Conservation (phyloP, 768 basidiomycete genomes). For the Pleurotus tuber-regium region DNA sequence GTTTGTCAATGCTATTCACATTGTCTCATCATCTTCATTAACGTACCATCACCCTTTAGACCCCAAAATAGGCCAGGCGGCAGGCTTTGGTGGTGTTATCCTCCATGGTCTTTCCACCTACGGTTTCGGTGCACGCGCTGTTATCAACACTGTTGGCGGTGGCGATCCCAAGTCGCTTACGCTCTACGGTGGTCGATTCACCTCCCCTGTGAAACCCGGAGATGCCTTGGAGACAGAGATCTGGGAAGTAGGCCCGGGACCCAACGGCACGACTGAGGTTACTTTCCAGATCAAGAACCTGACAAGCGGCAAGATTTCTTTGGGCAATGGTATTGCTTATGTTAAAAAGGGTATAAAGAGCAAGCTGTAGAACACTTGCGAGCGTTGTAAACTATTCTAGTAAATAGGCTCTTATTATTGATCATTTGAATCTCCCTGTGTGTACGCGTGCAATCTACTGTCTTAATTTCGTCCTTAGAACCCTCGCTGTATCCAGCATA, state of each 20-base stretch:
- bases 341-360: slow-evolving; percentile 13
- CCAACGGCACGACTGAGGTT: slow-evolving; percentile 56
- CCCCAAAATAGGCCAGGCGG: slow-evolving; percentile 64
- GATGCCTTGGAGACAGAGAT: slow-evolving; percentile 75
- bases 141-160: slow-evolving; percentile 61
- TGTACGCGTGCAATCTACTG: neutral
- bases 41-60: slow-evolving; percentile 38
- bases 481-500: slow-evolving; percentile 57
- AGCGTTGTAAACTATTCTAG: too few relatives aligned
- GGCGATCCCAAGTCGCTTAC: slow-evolving; percentile 61
- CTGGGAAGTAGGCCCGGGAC: slow-evolving; percentile 74
- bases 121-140: slow-evolving; percentile 77
- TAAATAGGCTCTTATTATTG: neutral
- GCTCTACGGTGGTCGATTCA: slow-evolving; percentile 74
- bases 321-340: slow-evolving; percentile 4
- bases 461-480: slow-evolving; percentile 36
- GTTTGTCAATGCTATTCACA: slow-evolving; percentile 29
- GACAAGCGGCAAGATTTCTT: slow-evolving; percentile 52
- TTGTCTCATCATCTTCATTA: neutral
- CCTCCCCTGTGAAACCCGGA: slow-evolving; percentile 80
- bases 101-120: slow-evolving; percentile 82
- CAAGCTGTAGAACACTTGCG: slow-evolving; percentile 14
- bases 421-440: too few relatives aligned
- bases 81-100: slow-evolving; percentile 83
- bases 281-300: slow-evolving; percentile 62